Percentiles rank a stretch among this genome's conserved stretches.
phyloP scores from a whole-genome alignment of 768 basidiomycete species.

The Mycena alexandri region DNA sequence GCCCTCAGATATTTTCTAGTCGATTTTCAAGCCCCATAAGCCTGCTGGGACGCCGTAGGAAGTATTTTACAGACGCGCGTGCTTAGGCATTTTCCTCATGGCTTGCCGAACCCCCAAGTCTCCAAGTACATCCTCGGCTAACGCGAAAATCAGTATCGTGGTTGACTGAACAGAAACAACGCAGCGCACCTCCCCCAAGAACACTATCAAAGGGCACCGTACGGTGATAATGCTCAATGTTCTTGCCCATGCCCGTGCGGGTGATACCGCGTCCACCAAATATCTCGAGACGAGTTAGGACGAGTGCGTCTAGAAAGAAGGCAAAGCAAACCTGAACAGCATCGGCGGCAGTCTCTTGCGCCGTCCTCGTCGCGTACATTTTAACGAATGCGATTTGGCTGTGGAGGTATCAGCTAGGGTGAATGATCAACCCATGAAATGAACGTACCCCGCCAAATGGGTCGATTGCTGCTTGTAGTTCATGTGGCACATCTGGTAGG shows the following conservation, averaged over 20 bases:
- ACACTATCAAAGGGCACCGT: constrained; percentile 51
- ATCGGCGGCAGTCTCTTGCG: constrained; percentile 85
- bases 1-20: no score
- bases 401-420: constrained; percentile 10
- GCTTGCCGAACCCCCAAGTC: constrained; percentile 74
- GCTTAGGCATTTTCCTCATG: constrained; percentile 66
- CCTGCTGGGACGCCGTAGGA: no score
- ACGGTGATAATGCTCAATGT: constrained; percentile 63
- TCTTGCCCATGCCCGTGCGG: constrained; percentile 75
- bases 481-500: constrained; percentile 92
- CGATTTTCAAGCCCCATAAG: no score
- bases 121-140: constrained; percentile 70
- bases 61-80: constrained; percentile 56
- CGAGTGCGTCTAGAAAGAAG: not conserved
- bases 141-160: not conserved
- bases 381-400: constrained; percentile 86
- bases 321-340: constrained; percentile 59
- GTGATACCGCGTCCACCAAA: constrained; percentile 92
- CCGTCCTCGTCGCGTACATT: constrained; percentile 79
- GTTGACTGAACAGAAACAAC: not conserved
- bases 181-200: constrained; percentile 40
- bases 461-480: constrained; percentile 80
- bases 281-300: constrained; percentile 54
- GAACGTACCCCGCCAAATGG: constrained; percentile 76
- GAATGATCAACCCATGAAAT: not conserved